These are phyloP conservation scores for Neospermospora avenae DNA, from an alignment of 2,329 filamentous ascomycete genomes.

Conservation along the genomic window DNA sequence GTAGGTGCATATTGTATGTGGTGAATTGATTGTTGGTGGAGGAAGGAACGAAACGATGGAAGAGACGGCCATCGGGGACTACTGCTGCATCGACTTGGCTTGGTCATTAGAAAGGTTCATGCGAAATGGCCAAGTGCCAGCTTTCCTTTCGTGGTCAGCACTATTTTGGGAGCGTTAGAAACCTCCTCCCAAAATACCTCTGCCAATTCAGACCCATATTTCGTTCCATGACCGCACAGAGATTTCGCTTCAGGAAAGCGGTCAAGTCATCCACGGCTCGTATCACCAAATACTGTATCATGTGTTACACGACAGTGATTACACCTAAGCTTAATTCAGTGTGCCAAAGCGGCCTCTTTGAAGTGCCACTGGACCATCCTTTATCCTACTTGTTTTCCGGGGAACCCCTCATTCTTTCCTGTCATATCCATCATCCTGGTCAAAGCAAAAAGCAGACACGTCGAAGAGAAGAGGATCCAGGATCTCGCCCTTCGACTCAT, in stretches of 20 bases:
- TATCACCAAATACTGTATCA: neutral
- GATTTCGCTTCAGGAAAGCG: neutral
- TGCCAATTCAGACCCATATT: neutral
- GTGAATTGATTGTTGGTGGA: neutral
- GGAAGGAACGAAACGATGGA: neutral
- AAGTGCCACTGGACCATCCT: too few species aligned
- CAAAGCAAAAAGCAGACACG: conserved; percentile 34
- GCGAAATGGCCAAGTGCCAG: neutral
- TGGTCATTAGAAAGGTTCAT: neutral
- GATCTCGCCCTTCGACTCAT: conserved; percentile 26
- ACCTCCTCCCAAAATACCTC: neutral
- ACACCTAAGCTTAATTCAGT: too few species aligned
- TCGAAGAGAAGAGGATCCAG: conserved; percentile 34
- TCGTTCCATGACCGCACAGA: neutral
- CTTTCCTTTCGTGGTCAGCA: neutral
- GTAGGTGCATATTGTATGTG: neutral
- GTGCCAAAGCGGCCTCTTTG: neutral
- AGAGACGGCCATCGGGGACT: neutral
- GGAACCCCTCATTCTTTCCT: conserved; percentile 12
- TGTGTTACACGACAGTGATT: neutral
- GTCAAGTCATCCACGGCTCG: neutral
- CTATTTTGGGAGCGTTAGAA: neutral
- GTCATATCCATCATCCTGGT: conserved; percentile 28
- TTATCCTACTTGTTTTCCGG: too few species aligned
- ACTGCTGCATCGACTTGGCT: neutral